Conservation (phyloP, 23 red algal genomes). For the Porphyridium purpureum region DNA sequence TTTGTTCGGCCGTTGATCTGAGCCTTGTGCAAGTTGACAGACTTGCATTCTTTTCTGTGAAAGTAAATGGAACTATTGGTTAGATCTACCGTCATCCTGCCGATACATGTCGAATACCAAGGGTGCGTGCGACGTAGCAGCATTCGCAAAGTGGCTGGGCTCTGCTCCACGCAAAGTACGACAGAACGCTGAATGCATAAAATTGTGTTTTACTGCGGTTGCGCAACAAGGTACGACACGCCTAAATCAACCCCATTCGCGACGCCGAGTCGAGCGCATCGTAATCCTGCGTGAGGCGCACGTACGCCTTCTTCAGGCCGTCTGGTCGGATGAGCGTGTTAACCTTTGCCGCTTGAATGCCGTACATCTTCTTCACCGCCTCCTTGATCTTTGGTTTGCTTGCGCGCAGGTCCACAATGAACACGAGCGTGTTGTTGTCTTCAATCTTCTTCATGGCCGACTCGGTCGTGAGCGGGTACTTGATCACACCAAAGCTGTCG, state of each 20-base stretch:
- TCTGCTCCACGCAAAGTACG: too few species aligned
- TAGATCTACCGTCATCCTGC: too few species aligned
- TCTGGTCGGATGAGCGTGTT: constrained; percentile 97
- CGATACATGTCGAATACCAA: too few species aligned
- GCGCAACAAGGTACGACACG: constrained; percentile 4
- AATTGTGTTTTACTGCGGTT: constrained; percentile 1
- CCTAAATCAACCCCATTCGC: constrained; percentile 91
- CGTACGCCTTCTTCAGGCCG: constrained; percentile 97
- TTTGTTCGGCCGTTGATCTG: too few species aligned
- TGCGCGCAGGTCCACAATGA: constrained; percentile 84
- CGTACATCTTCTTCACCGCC: constrained; percentile 80
- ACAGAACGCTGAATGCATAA: too few species aligned
- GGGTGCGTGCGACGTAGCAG: too few species aligned
- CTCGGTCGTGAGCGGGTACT: constrained; percentile 93
- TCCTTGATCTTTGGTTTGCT: constrained; percentile 87
- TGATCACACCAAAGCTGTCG: constrained; percentile 76
- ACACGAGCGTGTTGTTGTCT: constrained; percentile 97
- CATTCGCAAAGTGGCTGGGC: too few species aligned
- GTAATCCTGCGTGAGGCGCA: constrained; percentile 57
- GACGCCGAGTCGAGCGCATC: constrained; percentile 92
- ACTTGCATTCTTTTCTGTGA: too few species aligned
- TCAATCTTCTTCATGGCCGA: constrained; percentile 98
- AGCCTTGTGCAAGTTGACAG: too few species aligned
- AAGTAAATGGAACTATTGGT: too few species aligned
- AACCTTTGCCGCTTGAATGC: constrained; percentile 63